Base-by-base conservation (phyloP, 1,284 basidiomycete genomes). In the Ceratorhiza oryzae-sativae region DNA sequence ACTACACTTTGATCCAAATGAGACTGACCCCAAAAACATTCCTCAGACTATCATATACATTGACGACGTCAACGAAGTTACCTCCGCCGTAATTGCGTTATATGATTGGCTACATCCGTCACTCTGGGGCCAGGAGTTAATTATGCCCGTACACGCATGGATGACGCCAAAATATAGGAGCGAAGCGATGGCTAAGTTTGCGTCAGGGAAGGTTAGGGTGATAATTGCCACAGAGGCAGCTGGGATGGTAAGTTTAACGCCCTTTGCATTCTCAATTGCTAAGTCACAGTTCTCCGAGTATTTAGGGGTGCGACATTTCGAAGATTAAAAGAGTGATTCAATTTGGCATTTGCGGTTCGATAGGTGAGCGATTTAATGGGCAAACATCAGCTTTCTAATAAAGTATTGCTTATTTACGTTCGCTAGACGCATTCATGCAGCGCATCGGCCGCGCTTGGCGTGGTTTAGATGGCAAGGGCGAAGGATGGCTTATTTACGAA, bases 221-320 rank as follows among this genome's bases (percentile, higher is more conserved):
- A 49, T 49, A n/a, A 25, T 49, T 25, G 18, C n/a, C 48, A 49
- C 48, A 6, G 48, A 49, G 18, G 48, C 48, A 8, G 48, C 48
- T 6, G 48, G 48, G 5, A 49, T 49, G 48, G 48, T 49, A n/a
- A n/a, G 48, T 39, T 13, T 8, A 25, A n/a, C 5, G n/a, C 48
- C 48, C 5, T 49, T n/a, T 8, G n/a, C 36, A 39, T 6, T 49
- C 5, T 25, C n/a, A 6, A 6, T n/a, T n/a, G 6, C 5, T n/a
- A n/a, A 49, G 8, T 49, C 6, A n/a, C 48, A 6, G 5, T 49
- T 25, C 48, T 25, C 5, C 18, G 5, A n/a, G 8, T n/a, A n/a
- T n/a, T n/a, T n/a, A 59, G 56, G 56, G 56, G 23, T 59, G 56
- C 41, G 36, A 59, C 41, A 59, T 59, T 42, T 23, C 36, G n/a